These are phyloP conservation scores for Hyaloperonospora arabidopsidis DNA, from an alignment of 352 stramenopile species.

Conservation along the genomic window DNA sequence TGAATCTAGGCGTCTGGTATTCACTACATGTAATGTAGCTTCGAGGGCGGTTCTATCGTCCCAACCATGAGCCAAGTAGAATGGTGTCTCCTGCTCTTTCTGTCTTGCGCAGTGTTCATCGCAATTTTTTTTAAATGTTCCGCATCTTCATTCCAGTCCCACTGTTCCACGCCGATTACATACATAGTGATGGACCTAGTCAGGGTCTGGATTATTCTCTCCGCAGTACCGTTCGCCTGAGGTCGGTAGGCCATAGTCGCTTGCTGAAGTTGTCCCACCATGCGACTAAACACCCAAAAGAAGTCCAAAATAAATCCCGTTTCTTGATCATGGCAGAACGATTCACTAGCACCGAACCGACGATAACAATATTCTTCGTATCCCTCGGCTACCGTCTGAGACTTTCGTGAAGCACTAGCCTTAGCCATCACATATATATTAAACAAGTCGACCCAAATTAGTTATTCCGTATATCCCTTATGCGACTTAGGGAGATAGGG, in stretches of 20 bases:
- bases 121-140: slow-evolving; percentile 7
- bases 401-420: neutral
- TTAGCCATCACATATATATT: neutral
- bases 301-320: neutral
- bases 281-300: neutral
- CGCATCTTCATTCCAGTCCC: slow-evolving; percentile 10
- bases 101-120: slow-evolving; percentile 8
- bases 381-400: neutral
- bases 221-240: slow-evolving; percentile 2
- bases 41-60: neutral
- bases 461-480: neutral
- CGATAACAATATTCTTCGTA: neutral
- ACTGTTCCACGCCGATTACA: slow-evolving; percentile 1
- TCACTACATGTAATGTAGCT: neutral
- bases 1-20: neutral
- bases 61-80: slow-evolving; percentile 4
- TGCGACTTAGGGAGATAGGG: neutral
- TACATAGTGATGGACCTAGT: slow-evolving; percentile 11
- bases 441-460: neutral
- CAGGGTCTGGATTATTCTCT: slow-evolving; percentile 10
- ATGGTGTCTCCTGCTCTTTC: slow-evolving; percentile 1
- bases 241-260: neutral
- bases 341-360: slow-evolving; percentile 2
- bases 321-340: neutral
- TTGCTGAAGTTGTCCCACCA: neutral